phyloP scores from a whole-genome alignment of 805 yeast species.

The Lipomyces starkeyi region DNA sequence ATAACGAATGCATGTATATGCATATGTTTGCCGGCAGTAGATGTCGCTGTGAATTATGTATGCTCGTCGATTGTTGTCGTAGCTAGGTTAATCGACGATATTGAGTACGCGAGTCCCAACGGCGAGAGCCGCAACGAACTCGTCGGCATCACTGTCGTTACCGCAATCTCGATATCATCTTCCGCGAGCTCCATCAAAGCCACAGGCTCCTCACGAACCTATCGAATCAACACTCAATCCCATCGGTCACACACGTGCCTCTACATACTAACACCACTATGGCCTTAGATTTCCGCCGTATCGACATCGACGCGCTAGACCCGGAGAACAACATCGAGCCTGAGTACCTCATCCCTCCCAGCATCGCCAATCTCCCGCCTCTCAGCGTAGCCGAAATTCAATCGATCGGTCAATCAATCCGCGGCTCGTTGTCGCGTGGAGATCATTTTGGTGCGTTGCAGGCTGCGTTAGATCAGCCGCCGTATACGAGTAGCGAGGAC shows the following conservation, averaged over 20 bases:
- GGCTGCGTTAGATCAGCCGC: constrained; percentile 71
- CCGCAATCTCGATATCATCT: no score
- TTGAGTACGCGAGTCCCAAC: no score
- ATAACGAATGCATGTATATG: no score
- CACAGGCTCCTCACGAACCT: not conserved
- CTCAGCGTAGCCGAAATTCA: constrained; percentile 63
- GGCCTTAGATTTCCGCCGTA: constrained; percentile 61
- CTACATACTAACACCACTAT: constrained; percentile 2
- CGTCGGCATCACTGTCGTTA: no score
- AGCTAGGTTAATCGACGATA: no score
- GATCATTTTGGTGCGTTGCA: constrained; percentile 70
- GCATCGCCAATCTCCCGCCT: constrained; percentile 46
- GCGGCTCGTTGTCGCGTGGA: constrained; percentile 71
- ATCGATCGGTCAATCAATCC: constrained; percentile 47
- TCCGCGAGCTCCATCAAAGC: not conserved
- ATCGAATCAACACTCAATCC: not conserved
- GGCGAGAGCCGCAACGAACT: no score
- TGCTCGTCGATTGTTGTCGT: no score
- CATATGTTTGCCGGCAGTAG: no score
- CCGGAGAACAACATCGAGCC: constrained; percentile 71
- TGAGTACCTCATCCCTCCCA: constrained; percentile 67
- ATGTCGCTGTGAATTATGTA: no score
- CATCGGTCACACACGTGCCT: not conserved
- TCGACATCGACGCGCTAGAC: constrained; percentile 89
- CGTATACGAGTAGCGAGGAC: constrained; percentile 74